These are phyloP conservation scores for Pelargonium nanum DNA, from an alignment of 345 rosid genomes.

Conservation along the genomic window DNA sequence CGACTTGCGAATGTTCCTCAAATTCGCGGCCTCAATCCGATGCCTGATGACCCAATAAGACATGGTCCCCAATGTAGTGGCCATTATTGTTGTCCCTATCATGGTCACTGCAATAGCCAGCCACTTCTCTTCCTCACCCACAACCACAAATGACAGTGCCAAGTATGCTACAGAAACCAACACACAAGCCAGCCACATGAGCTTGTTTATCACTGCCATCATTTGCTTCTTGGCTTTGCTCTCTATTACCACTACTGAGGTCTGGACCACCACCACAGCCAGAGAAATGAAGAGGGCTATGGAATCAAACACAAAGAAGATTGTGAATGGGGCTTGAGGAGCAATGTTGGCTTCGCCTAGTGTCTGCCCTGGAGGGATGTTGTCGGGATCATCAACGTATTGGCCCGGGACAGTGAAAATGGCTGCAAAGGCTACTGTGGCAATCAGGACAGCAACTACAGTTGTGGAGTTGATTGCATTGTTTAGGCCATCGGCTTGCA, in stretches of 20 bases:
- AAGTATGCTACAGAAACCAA: constrained; percentile 12
- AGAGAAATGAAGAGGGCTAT: constrained; percentile 11
- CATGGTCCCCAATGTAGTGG: constrained; percentile 8
- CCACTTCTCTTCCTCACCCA: constrained; percentile 11
- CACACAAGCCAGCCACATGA: constrained; percentile 13
- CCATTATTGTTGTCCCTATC: constrained; percentile 12
- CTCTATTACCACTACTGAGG: constrained; percentile 10
- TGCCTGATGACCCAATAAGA: constrained; percentile 14
- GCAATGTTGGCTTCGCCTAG: constrained; percentile 11
- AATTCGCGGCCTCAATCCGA: constrained; percentile 8
- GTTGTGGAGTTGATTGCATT: constrained; percentile 9
- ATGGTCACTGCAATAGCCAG: constrained; percentile 9
- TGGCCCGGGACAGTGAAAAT: constrained; percentile 13
- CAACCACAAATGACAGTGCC: constrained; percentile 9
- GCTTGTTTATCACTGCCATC: constrained; percentile 11
- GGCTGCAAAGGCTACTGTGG: constrained; percentile 10
- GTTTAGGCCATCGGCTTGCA: constrained; percentile 10
- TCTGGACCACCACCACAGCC: constrained; percentile 16
- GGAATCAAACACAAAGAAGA: constrained; percentile 11
- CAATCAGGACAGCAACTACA: constrained; percentile 8
- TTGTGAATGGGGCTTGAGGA: constrained; percentile 4
- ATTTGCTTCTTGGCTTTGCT: constrained; percentile 12
- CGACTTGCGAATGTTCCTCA: constrained; percentile 5
- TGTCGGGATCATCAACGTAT: constrained; percentile 3
- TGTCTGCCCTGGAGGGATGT: constrained; percentile 1